These are phyloP conservation scores for Annulohypoxylon moriforme DNA, from an alignment of 495 filamentous ascomycete genomes.

Conservation along the genomic window DNA sequence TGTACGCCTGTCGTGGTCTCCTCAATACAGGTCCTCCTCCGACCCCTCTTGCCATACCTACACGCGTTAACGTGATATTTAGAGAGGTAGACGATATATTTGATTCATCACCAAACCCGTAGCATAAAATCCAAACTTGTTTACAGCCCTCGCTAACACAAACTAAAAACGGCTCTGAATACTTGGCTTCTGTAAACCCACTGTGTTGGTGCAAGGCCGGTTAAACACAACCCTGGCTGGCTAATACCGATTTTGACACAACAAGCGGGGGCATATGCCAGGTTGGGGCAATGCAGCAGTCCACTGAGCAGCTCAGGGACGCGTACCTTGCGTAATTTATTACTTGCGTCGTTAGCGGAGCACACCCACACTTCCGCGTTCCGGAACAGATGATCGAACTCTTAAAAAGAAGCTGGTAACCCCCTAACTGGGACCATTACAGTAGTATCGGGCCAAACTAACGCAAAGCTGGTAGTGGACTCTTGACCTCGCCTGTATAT, in stretches of 20 bases:
- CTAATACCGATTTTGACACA: conserved; percentile 3
- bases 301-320: background rate
- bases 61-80: background rate
- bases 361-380: conserved; percentile 29
- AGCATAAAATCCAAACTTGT: conserved; percentile 1
- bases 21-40: background rate
- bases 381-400: conserved; percentile 26
- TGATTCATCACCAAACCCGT: background rate
- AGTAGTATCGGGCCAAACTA: conserved; percentile 20
- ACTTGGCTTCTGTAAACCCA: background rate
- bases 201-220: background rate
- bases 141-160: background rate
- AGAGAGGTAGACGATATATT: background rate
- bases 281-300: conserved; percentile 10
- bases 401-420: conserved; percentile 4
- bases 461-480: conserved; percentile 5
- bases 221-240: background rate
- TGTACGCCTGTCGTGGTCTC: background rate
- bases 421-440: conserved; percentile 18
- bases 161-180: background rate
- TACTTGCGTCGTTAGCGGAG: conserved; percentile 6
- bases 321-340: conserved; percentile 22
- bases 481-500: conserved; percentile 16
- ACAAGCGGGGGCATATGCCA: conserved; percentile 2
- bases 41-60: background rate